Evolutionary conservation across 83 land plant species (phyloP).

Genomic region (Picea abies): DNA sequence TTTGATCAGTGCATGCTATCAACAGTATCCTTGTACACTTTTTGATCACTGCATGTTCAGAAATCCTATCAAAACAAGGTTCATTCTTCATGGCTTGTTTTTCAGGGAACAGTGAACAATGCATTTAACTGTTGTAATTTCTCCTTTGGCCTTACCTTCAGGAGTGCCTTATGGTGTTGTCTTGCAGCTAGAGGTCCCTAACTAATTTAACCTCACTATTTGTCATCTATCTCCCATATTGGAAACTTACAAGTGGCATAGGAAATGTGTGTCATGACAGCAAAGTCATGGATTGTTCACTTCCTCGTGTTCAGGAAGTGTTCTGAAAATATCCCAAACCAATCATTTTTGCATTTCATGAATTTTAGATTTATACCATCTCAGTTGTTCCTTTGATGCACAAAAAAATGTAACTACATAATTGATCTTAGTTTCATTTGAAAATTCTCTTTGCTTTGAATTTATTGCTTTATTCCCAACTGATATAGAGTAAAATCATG

Average conservation of each 20-base stretch:
- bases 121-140: background rate
- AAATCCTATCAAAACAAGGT: background rate
- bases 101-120: background rate
- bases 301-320: background rate
- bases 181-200: background rate
- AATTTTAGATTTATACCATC: background rate
- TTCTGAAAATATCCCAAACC: background rate
- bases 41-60: background rate
- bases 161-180: background rate
- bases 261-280: background rate
- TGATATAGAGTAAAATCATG: background rate
- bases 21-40: no score
- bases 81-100: background rate
- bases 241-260: constrained; percentile 7
- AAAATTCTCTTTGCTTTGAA: background rate
- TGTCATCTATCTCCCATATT: background rate
- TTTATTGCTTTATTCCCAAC: no score
- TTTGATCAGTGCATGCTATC: no score
- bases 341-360: background rate
- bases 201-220: background rate
- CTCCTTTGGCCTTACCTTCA: background rate
- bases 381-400: background rate
- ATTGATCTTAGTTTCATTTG: background rate
- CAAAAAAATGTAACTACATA: background rate
- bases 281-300: background rate